Evolutionary conservation across 78 protist species (phyloP), one percentile per base, ranked within the genome.

Genomic region (Bodo saltans): DNA sequence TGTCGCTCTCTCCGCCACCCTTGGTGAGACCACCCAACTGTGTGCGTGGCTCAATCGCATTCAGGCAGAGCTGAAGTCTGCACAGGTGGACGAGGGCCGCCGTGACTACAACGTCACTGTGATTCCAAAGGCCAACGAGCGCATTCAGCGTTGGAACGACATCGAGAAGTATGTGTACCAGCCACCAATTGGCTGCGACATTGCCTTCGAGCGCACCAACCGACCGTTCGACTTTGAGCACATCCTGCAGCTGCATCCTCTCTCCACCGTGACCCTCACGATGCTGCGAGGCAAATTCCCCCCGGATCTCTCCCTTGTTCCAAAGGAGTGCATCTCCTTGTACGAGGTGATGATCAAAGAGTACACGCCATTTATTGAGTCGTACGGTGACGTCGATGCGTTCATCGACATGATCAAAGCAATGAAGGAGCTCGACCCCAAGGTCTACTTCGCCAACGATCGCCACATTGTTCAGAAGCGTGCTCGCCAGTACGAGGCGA

Each of bases 1-100:
- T 84, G 30, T 95, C 25, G 98, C 97, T 0, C 85, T 95, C n/a
- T 92, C 96, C 4, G 98, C 98, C 0, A 93, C 98, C 8, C 2
- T 95, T 23, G 95, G 96, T 3, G 89, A 93, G 76, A 37, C 90
- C 32, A 86, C 82, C 23, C 74, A 79, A 30, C 78, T 95, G 52
- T 67, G 70, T 40, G 8, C 42, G 4, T 95, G 95, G 94, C 86
- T 87, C 28, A 1, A 11, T 17, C 12, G 52, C 8, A 39, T 38
- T 38, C 81, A 76, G 41, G 67, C 3, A 1, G 1, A 30, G 70
- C 8, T 72, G 26, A n/a, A n/a, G n/a, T 26, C 12, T n/a, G 30
- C 4, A 12, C 72, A 71, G 11, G 85, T 35, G 67, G 74, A 2
- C 3, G 42, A 17, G 35, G 38, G 79, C 25, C 70, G 12, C 26